Evolutionary conservation across 495 filamentous ascomycete species (phyloP), one percentile per base, ranked within the genome.

Genomic region (Amniculicola lignicola): DNA sequence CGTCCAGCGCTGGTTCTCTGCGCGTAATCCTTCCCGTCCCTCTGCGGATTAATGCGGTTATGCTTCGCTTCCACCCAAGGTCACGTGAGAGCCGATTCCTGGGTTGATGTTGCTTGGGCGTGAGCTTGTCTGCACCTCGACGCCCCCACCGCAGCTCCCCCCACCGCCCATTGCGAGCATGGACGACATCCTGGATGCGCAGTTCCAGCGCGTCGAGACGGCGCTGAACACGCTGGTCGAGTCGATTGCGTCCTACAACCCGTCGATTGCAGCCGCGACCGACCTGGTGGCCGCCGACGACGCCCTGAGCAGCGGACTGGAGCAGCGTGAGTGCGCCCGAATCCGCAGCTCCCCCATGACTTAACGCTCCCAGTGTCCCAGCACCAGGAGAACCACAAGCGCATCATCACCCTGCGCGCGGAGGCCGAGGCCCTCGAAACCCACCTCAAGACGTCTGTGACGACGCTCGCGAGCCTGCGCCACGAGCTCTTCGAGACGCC

Each of bases 161-260:
- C 22, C 15, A 31, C 10, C 44, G 2, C 33, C n/a, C 19, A 19
- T 2, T 11, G 16, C 2, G 21, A 40, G 27, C 42, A 88, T 88
- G 84, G 78, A 87, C 50, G 69, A 72, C 31, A 69, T 79, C 45
- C 71, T 88, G 23, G 77, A 82, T 50, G 52, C 57, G 12, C 79
- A 80, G 54, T 86, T 89, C 59, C 77, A 85, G 59, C 80, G 83
- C 46, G 72, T 90, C 35, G 86, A 88, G 63, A 77, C 78, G 50
- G 82, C 84, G 4, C 74, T 92, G 22, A 74, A 75, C 11, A 77
- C 70, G 7, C 76, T 92, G 10, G 80, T 89, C 62, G 84, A 87
- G 65, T 88, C 87, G 1, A 86, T 92, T 36, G 73, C 84, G 7
- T 82, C 87, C 51, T 90, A 89, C 77, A 87, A 88, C 58, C 88